Evolutionary conservation across 352 stramenopile genomes (phyloP).

Genomic region (Pythium aquatile): DNA sequence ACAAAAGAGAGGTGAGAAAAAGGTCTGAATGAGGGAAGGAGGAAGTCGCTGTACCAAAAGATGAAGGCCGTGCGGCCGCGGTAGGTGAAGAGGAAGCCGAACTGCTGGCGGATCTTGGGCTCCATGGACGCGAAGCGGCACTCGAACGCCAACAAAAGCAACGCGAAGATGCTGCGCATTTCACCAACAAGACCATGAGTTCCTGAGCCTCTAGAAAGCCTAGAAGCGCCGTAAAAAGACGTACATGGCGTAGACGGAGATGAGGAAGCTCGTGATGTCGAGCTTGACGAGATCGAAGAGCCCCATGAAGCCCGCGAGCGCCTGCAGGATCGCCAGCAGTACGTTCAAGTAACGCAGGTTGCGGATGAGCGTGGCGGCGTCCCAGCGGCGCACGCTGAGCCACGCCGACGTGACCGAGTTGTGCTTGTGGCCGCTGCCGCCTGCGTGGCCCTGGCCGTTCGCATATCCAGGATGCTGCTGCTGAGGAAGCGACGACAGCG

Average conservation of each 20-base stretch:
- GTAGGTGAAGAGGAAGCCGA: conserved; percentile 89
- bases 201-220: too few species aligned
- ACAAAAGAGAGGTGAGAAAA: not conserved
- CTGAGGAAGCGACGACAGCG: conserved; percentile 27
- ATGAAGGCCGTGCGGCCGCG: conserved; percentile 80
- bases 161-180: conserved; percentile 64
- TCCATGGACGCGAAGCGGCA: conserved; percentile 89
- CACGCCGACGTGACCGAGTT: conserved; percentile 20
- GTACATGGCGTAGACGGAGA: conserved; percentile 86
- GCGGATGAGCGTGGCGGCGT: conserved; percentile 67
- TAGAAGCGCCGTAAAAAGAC: conserved; percentile 4
- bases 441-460: conserved; percentile 6
- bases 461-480: conserved; percentile 19
- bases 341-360: conserved; percentile 86
- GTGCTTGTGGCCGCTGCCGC: conserved; percentile 15
- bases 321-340: conserved; percentile 73
- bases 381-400: conserved; percentile 55
- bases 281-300: conserved; percentile 85
- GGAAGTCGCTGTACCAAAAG: conserved; percentile 48
- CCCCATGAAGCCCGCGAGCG: conserved; percentile 77
- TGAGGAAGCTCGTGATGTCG: conserved; percentile 86
- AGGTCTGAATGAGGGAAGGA: not conserved
- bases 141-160: conserved; percentile 83
- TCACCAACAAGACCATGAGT: too few species aligned
- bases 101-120: conserved; percentile 78